These are phyloP conservation scores for Gymnopilus junonius DNA, from an alignment of 768 basidiomycete genomes.

Conservation along the genomic window DNA sequence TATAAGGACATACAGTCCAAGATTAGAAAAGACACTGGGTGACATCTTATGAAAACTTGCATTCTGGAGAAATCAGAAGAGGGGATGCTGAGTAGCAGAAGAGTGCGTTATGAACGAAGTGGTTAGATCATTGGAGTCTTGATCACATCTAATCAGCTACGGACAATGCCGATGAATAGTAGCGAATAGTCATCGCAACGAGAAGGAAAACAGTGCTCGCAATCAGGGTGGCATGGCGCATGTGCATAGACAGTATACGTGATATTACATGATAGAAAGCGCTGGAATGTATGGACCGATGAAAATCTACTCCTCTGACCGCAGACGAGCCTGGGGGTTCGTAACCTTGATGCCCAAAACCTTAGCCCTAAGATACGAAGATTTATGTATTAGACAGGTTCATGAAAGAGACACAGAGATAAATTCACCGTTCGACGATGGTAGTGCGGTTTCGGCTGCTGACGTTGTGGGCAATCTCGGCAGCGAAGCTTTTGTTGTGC, in stretches of 20 bases:
- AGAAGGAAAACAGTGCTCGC: constrained; percentile 13
- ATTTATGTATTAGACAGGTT: constrained; percentile 7
- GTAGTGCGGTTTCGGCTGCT: constrained; percentile 92
- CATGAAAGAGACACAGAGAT: not conserved
- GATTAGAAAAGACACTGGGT: not conserved
- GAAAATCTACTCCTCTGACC: constrained; percentile 85
- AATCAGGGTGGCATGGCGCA: constrained; percentile 40
- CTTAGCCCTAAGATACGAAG: constrained; percentile 62
- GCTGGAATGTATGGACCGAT: constrained; percentile 40
- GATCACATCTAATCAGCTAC: constrained; percentile 11
- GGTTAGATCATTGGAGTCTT: not conserved
- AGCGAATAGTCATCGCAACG: constrained; percentile 1
- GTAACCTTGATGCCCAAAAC: constrained; percentile 91
- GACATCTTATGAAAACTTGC: constrained; percentile 15
- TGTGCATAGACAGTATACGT: constrained; percentile 59
- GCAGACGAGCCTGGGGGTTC: constrained; percentile 89
- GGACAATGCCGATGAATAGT: constrained; percentile 10
- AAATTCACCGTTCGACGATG: constrained; percentile 82
- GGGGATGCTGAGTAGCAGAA: not conserved
- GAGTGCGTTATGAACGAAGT: not conserved
- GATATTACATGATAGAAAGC: constrained; percentile 54
- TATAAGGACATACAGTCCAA: not conserved
- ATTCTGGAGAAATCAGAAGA: constrained; percentile 10
- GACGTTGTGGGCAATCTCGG: constrained; percentile 96
- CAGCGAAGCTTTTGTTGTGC: constrained; percentile 97